Evolutionary conservation across 2,329 filamentous ascomycete genomes (phyloP).

Genomic region (Neospermospora avenae): DNA sequence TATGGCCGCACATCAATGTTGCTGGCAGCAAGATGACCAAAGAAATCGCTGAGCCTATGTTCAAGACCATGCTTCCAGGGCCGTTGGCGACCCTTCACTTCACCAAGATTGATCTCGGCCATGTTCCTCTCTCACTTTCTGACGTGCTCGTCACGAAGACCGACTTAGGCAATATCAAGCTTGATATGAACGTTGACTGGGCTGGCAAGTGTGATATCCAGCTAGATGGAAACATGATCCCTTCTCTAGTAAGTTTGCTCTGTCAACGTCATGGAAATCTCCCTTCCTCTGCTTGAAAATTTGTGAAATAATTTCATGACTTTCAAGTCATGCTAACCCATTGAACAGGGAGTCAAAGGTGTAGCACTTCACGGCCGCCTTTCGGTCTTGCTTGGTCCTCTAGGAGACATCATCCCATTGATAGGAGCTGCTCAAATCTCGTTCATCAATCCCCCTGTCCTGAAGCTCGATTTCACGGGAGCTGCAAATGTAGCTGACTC

Average conservation of each 20-base stretch:
- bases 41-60: constrained; percentile 16
- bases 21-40: constrained; percentile 17
- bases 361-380: constrained; percentile 17
- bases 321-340: neutral
- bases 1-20: constrained; percentile 19
- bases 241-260: constrained; percentile 7
- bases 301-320: too few relatives aligned
- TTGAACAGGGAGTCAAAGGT: constrained; percentile 11
- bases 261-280: neutral
- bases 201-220: constrained; percentile 16
- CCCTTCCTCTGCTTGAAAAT: neutral
- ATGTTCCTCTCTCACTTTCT: constrained; percentile 10
- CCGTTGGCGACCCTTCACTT: constrained; percentile 14
- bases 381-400: constrained; percentile 11
- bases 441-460: constrained; percentile 16
- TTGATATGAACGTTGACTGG: constrained; percentile 18
- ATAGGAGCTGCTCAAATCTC: constrained; percentile 18
- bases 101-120: constrained; percentile 16
- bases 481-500: constrained; percentile 15
- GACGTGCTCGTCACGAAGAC: constrained; percentile 16
- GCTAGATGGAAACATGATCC: constrained; percentile 14
- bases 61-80: constrained; percentile 15
- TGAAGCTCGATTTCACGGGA: constrained; percentile 15
- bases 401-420: constrained; percentile 11
- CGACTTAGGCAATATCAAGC: constrained; percentile 10